Base-by-base conservation (phyloP, 2,329 filamentous ascomycete species). In the Malbranchea zuffiana region DNA sequence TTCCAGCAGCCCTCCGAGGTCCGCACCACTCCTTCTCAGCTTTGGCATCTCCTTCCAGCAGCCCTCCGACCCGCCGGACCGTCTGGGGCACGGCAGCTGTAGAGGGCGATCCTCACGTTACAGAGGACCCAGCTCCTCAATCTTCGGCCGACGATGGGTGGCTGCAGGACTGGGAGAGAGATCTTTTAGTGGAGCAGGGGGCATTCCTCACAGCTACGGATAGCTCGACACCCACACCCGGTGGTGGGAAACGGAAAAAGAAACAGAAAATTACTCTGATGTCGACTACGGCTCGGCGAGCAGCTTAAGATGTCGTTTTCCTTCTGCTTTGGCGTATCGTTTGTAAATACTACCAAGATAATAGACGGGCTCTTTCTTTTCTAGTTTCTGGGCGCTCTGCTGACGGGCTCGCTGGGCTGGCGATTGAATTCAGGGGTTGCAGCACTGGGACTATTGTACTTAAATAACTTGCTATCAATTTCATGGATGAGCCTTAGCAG, bases 31-130 rank as follows among this genome's bases (percentile, higher is more conserved):
- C 53, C 5, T 65, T 71, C 40, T 67, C 66, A 20, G 61, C 63
- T 10, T 62, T 93, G 15, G 81, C 82, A 0, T 80, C 78, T 1
- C 78, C 87, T 47, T 87, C 84, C 3, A 87, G 82, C 1, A 92
- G 82, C 44, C 86, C 87, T 0, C 78, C 75, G 5, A 74, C 76
- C 1, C 67, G 74, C 26, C 78, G 77, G 44, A 96, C 88, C 0
- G 84, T 96, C 0, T 96, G 88, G 88, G 88, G 88, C n/a, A 96
- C 88, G 1, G 69, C 74, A 3, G 75, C 72, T 0, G 63, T 93
- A 2, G 0, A 63, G 62, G 1, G 78, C 75, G 3, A 75, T 69
- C 72, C 7, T 50, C 75, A 38, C 33, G n/a, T 29, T 37, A 26
- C 17, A 18, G 45, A 56, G 7, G 54, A 62, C 18, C 59, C 60